Evolutionary conservation across 768 basidiomycete species (phyloP), one percentile per base, ranked within the genome.

Genomic region (Clavulina sp.): DNA sequence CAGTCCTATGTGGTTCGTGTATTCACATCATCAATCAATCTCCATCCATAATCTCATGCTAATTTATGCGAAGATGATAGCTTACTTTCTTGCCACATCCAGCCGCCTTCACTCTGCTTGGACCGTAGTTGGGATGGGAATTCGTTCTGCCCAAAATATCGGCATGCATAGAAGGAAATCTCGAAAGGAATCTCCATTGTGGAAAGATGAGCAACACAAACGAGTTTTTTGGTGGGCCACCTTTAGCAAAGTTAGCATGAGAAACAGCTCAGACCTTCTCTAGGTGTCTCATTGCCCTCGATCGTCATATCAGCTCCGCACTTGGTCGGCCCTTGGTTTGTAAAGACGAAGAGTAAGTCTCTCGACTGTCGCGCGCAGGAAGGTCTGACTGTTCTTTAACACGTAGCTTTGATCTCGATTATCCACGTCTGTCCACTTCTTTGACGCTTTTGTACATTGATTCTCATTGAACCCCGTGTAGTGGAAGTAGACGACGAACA

Each of bases 401-500:
- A n/a, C n/a, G n/a, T n/a, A n/a, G n/a, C n/a, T n/a, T n/a, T 16
- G 43, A 46, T 46, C 43, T n/a, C n/a, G n/a, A n/a, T n/a, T n/a
- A n/a, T n/a, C n/a, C n/a, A n/a, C n/a, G n/a, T n/a, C n/a, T n/a
- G n/a, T n/a, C n/a, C n/a, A n/a, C n/a, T n/a, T n/a, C n/a, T n/a
- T n/a, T n/a, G n/a, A n/a, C n/a, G n/a, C n/a, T n/a, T n/a, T n/a
- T n/a, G n/a, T n/a, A n/a, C n/a, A n/a, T n/a, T n/a, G n/a, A n/a
- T n/a, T n/a, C n/a, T n/a, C n/a, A n/a, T n/a, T 16, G 43, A 46
- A 13, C 26, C 13, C 13, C 26, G 9, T 46, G 43, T 46, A 46
- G 43, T 78, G 4, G 84, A 87, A 62, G 80, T 88, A 9, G 84
- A 92, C 57, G 81, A 84, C 57, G 79, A 81, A 60, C 86, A 77